Evolutionary conservation across 208 protist genomes (phyloP).

Genomic region (Tritrichomonas musculus): DNA sequence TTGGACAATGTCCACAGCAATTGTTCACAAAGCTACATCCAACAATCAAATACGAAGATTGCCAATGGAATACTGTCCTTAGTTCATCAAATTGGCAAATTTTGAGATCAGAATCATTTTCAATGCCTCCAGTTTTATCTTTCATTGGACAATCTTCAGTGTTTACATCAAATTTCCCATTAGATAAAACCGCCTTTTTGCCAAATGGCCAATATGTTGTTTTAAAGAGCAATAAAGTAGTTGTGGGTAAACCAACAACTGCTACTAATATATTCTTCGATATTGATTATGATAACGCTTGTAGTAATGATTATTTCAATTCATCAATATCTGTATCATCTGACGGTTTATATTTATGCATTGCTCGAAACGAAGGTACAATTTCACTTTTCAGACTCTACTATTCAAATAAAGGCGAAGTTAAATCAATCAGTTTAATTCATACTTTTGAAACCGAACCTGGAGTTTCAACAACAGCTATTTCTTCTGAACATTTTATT

Average conservation of each 20-base stretch:
- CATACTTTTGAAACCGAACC: neutral
- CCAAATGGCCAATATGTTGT: neutral
- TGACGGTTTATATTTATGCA: neutral
- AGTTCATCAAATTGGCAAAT: neutral
- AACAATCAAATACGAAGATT: neutral
- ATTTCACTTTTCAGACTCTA: neutral
- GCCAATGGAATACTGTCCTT: neutral
- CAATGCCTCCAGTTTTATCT: neutral
- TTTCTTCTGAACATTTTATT: slow-evolving; percentile 4
- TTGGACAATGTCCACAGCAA: neutral
- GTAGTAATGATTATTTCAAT: neutral
- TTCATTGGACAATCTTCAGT: neutral
- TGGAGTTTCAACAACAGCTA: neutral
- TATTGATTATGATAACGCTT: neutral
- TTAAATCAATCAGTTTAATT: neutral
- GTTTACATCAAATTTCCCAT: neutral
- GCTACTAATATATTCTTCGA: no score
- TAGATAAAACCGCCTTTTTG: neutral
- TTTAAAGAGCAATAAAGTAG: neutral
- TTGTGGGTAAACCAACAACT: no score
- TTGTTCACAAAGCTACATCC: neutral
- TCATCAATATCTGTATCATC: neutral
- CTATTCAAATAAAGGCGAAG: neutral
- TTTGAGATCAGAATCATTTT: neutral
- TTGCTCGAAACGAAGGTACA: neutral